Conservation (phyloP, 768 basidiomycete species). For the Pulveroboletus ravenelii region DNA sequence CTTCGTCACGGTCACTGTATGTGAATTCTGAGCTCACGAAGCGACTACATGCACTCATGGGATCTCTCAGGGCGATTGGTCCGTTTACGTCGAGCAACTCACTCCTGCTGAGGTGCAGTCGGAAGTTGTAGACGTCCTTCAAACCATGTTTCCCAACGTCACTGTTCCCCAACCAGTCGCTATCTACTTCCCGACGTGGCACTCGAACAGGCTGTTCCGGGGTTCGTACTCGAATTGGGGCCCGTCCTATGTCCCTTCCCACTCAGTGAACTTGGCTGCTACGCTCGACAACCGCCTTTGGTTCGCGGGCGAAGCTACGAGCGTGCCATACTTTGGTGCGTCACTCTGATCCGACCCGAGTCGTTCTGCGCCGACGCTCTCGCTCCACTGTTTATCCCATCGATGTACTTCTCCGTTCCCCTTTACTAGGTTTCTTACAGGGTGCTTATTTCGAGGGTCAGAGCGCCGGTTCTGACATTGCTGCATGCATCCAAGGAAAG, state of each 20-base stretch:
- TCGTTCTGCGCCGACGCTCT: background rate
- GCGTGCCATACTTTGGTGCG: constrained; percentile 53
- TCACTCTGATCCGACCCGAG: background rate
- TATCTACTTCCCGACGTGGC: constrained; percentile 56
- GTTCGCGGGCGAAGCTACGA: constrained; percentile 63
- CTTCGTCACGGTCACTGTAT: constrained; percentile 27
- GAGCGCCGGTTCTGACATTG: constrained; percentile 36
- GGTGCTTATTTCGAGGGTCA: constrained; percentile 55
- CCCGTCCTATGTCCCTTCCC: constrained; percentile 47
- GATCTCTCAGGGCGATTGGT: constrained; percentile 49
- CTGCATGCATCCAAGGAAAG: constrained; percentile 35
- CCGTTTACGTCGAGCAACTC: constrained; percentile 52
- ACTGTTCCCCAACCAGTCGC: constrained; percentile 51
- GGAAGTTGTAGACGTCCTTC: constrained; percentile 52
- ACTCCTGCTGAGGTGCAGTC: constrained; percentile 42
- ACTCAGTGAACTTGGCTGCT: constrained; percentile 51
- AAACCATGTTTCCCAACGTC: constrained; percentile 51
- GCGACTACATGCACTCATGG: background rate
- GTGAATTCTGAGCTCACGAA: background rate
- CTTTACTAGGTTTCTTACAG: constrained; percentile 46
- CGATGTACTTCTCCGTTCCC: background rate
- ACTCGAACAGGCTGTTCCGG: constrained; percentile 39
- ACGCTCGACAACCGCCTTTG: constrained; percentile 48
- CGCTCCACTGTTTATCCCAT: background rate
- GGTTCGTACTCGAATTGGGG: constrained; percentile 67